Base-by-base conservation (phyloP, 345 rosid species). In the Xanthoceras sorbifolium region DNA sequence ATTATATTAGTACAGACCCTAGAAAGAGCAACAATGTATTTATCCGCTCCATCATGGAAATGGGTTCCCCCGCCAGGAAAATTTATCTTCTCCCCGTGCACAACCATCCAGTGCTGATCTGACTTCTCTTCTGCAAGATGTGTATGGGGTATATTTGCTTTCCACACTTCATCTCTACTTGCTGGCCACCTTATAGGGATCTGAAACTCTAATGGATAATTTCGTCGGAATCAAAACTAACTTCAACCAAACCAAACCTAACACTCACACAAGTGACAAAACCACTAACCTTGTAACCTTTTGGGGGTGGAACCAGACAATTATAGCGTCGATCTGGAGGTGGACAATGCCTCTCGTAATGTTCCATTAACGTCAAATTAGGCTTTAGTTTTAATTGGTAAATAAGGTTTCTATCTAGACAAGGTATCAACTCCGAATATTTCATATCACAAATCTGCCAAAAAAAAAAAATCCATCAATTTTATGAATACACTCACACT, bases 31-130 rank as follows among this genome's bases (percentile, higher is more conserved):
- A 84, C 82, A 25, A 96, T 96, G 86, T 96, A 96, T 82, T 96
- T 96, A 86, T 93, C 97, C 72, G 98, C 99, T 68, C 99, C 99
- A 60, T 87, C 1, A 75, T 96, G 99, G 65, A 96, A 96, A 87
- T 96, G 99, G 11, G 99, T 96, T 77, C 99, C 99, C 57, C 99
- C 99, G 2, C 99, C 99, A 0, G 98, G 99, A 74, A 96, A 96
- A 82, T 91, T 91, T 74, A 96, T 96, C 89, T 93, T 96, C 22
- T 93, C 95, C 40, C 99, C 97, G 28, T 91, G 89, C 23, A 93
- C 95, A 68, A 96, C 91, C 99, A 93, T 96, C 99, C 99, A 96
- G 65, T 93, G 91, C 90, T 96, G 99, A 85, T 96, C 99, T 0
- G 98, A 93, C 77, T 96, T 96, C 90, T 96, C 98, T 67, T 86